These are phyloP conservation scores for Tulasnella sp. DNA, from an alignment of 768 basidiomycete genomes.

Conservation along the genomic window DNA sequence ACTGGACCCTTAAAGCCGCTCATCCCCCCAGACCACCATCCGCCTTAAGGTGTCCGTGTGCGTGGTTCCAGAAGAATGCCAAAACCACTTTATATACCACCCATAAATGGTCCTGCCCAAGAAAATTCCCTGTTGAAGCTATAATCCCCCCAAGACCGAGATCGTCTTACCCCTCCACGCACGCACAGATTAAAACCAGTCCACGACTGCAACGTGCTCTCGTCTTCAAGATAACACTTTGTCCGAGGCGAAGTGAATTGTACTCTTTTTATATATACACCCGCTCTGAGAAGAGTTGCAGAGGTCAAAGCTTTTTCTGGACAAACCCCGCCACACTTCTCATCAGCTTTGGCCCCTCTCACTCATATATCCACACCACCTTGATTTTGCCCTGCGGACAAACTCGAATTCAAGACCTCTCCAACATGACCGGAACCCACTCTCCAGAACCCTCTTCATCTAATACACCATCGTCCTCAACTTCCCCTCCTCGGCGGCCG, in stretches of 20 bases:
- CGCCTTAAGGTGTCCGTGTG: not conserved
- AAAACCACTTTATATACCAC: not conserved
- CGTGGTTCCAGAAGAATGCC: not conserved
- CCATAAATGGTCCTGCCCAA: not conserved
- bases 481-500: not conserved
- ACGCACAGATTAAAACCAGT: not conserved
- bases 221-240: not conserved
- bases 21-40: not conserved
- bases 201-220: not conserved
- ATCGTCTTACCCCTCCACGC: not conserved
- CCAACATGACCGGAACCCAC: not conserved
- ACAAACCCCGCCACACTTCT: not conserved
- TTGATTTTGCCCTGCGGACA: not conserved
- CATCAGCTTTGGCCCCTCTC: not conserved
- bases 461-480: not conserved
- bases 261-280: not conserved
- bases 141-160: conserved; percentile 13
- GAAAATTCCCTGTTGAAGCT: conserved; percentile 3
- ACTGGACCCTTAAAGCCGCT: not conserved
- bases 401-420: not conserved
- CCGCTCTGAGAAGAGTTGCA: conserved; percentile 15
- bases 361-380: not conserved
- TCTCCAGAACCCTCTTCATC: not conserved
- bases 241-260: not conserved
- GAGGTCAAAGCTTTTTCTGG: not conserved